Base-by-base conservation (phyloP, 169 alveolate genomes). In the Cyclospora cayetanensis region DNA sequence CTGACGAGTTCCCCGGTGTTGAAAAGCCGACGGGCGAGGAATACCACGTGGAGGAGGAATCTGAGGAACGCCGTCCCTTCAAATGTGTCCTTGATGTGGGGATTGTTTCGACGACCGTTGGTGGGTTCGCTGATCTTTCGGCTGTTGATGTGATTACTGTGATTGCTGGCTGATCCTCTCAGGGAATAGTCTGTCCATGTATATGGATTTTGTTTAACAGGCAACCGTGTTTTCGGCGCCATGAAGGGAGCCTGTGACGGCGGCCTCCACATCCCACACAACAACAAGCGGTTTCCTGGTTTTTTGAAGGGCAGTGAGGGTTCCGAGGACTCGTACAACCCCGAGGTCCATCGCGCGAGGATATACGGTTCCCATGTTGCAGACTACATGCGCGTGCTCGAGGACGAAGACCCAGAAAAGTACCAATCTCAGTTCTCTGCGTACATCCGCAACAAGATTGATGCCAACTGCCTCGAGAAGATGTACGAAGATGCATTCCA, bases 181-280 rank as follows among this genome's bases (percentile, higher is more conserved):
- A 35, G 55, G 41, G 27, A 70, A 74, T 39, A 27, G 4, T 20
- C 11, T 63, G 80, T 35, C n/a, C n/a, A n/a, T 60, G 41, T n/a
- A 12, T 4, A 7, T 52, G 9, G 1, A 1, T 12, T 34, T 5
- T 18, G 0, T 4, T 12, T 31, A 2, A 9, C 91, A 65, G 99
- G 99, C 43, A 98, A 98, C 97, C 98, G 99, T 93, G 99, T 98
- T 52, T 99, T 99, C 96, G 99, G 99, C 70, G 99, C 99, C 63
- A 96, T 99, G 97, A 99, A 99, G 97, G 99, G 99, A 37, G 99
- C 99, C 65, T 97, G 98, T 66, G 99, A 99, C 95, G 99, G 99
- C 43, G 99, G 99, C 41, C 95, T 99, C 76, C 97, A 98, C 94
- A 97, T 99, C 72, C 99, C 99, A n/a, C 99, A 99, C 98, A 96